These are phyloP conservation scores for Fusarium sp. DNA, from an alignment of 2,329 filamentous ascomycete species.

Conservation along the genomic window DNA sequence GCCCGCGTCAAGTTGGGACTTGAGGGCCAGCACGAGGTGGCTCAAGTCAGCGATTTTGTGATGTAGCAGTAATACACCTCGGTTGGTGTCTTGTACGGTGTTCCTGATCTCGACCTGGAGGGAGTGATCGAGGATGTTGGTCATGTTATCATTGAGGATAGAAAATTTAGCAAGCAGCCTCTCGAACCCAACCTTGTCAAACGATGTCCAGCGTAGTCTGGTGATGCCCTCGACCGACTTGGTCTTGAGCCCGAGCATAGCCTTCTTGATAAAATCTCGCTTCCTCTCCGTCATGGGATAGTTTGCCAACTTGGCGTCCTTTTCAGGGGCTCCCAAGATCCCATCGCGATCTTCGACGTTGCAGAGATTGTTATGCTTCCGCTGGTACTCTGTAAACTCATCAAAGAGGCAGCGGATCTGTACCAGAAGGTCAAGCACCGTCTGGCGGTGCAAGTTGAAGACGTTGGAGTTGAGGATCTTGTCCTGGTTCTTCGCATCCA, in stretches of 20 bases:
- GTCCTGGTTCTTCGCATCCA: conserved; percentile 52
- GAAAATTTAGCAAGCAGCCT: conserved; percentile 54
- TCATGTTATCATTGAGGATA: conserved; percentile 57
- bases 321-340: conserved; percentile 51
- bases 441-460: conserved; percentile 58
- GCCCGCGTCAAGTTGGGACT: conserved; percentile 52
- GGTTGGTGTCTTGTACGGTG: conserved; percentile 58
- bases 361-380: conserved; percentile 50
- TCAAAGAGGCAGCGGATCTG: conserved; percentile 58
- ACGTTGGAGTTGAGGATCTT: conserved; percentile 57
- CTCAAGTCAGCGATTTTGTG: conserved; percentile 56
- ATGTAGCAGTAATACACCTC: conserved; percentile 56
- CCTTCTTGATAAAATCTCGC: conserved; percentile 54
- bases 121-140: conserved; percentile 56
- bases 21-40: conserved; percentile 56
- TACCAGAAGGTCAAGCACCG: conserved; percentile 57
- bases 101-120: conserved; percentile 57
- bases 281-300: conserved; percentile 55
- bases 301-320: conserved; percentile 54
- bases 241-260: conserved; percentile 51
- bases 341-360: conserved; percentile 47
- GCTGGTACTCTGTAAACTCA: conserved; percentile 55
- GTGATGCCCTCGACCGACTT: conserved; percentile 48
- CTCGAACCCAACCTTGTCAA: conserved; percentile 58
- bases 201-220: conserved; percentile 56